Evolutionary conservation across 2,329 filamentous ascomycete species (phyloP), one percentile per base, ranked within the genome.

Genomic region (Meredithiella fracta): DNA sequence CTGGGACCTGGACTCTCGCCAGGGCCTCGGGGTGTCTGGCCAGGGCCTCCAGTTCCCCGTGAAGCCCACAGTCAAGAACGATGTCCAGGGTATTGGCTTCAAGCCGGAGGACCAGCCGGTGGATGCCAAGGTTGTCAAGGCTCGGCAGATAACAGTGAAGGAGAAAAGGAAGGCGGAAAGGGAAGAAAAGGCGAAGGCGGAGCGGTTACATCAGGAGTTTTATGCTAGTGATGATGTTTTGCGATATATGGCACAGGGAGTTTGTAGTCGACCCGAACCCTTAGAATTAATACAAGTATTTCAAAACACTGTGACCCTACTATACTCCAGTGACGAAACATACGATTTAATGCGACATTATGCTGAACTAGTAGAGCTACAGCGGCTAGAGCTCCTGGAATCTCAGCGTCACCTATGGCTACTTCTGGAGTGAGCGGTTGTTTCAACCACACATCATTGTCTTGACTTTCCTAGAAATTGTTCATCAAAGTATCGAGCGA

Each of bases 31-130:
- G 0, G 76, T 76, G 8, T 69, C 71, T 1, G 82, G 85, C 0
- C 78, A 85, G 61, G 90, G 90, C 2, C 82, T 87, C 59, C 73
- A 83, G 42, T 82, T 81, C 61, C 90, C 90, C 1, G 73, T 96
- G 60, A 88, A 88, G 65, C 71, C 78, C 1, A 76, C 74, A 58
- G 71, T 76, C 55, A 95, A 95, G 68, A 76, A 82, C 47, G 80
- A 91, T 64, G 88, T 77, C 2, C 70, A 85, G 6, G 91, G 90
- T 0, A 67, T 95, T 25, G 88, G 89, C 0, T 72, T 76, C 3
- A 70, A 70, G 59, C 64, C 69, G 22, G 59, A 71, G 61, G 64
- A 66, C 29, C 68, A 65, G 23, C 29, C 20, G 6, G 22, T 37
- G 0, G 34, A 29, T 7, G 7, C 38, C 15, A 34, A 25, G 25